These are phyloP conservation scores for Pichia deserticola DNA, from an alignment of 805 yeast genomes.

Conservation along the genomic window DNA sequence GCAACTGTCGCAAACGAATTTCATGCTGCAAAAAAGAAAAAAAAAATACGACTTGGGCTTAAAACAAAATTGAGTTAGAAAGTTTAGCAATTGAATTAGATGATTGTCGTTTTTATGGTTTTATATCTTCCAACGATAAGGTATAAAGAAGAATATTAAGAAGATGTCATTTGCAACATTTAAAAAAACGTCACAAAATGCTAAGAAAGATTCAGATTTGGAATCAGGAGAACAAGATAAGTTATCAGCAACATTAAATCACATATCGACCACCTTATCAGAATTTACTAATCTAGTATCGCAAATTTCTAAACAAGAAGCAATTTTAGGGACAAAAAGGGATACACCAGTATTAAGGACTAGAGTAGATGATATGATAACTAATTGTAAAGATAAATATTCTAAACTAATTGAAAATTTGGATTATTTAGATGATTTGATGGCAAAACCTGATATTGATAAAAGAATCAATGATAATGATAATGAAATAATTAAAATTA, in stretches of 20 bases:
- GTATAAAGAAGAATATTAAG: too few species aligned
- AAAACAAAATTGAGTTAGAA: too few species aligned
- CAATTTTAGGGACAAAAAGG: slow-evolving; percentile 40
- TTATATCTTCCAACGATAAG: too few species aligned
- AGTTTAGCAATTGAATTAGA: too few species aligned
- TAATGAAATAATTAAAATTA: slow-evolving; percentile 11
- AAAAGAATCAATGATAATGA: neutral
- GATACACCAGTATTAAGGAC: slow-evolving; percentile 36
- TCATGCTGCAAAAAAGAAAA: too few species aligned
- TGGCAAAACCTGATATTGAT: neutral
- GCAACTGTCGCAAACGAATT: too few species aligned
- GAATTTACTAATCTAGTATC: neutral
- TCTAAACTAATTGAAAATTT: slow-evolving; percentile 12
- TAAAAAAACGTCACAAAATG: neutral
- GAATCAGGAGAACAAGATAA: slow-evolving; percentile 1
- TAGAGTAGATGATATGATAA: slow-evolving; percentile 21
- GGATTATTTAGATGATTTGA: slow-evolving; percentile 9
- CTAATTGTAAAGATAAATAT: slow-evolving; percentile 13
- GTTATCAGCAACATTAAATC: neutral
- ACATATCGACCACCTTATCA: neutral
- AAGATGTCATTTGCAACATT: slow-evolving; percentile 5
- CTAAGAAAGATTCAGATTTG: neutral
- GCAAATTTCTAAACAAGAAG: neutral
- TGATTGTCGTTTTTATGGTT: too few species aligned
- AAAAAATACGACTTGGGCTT: too few species aligned